Base-by-base conservation (phyloP, 176 grass and related monocot species). In the Aechmea fasciata region DNA sequence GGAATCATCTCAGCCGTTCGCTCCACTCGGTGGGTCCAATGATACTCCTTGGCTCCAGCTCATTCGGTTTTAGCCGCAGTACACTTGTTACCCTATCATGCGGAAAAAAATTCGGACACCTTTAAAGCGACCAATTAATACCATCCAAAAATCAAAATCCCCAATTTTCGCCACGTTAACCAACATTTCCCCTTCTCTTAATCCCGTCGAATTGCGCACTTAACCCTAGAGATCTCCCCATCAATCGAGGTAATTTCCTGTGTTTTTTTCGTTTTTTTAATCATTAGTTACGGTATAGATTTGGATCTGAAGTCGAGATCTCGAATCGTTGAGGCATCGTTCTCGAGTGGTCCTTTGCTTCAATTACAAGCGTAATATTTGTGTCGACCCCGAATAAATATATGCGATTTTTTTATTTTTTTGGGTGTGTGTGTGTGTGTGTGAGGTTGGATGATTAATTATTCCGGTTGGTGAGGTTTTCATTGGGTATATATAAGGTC, bases 271-370 rank as follows among this genome's bases (percentile, higher is more conserved):
- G 51, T 0, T 15, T 13, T 55, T 55, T 6, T 26, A 26, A 26
- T 26, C 25, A 26, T 26, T 26, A 57, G 15, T 57, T 10, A 14
- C 1, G 20, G 29, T 2, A 33, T 49, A 18, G 3, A 47, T 67
- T 51, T 69, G 73, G 85, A 79, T 78, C 67, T 57, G 79, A 48
- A 33, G 73, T 77, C 71, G 64, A 48, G 80, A 82, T 85, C 64
- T 13, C 65, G 76, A 49, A 75, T 68, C 72, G 91, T 70, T 87
- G 73, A 64, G 81, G 62, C 61, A 83, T 96, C 81, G 55, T 79
- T 83, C 11, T 85, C 91, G 63, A 71, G 23, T 70, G 51, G 64
- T 77, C 53, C 78, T 82, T 88, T 78, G 82, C 86, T 81, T 85
- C 75, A 11, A 75, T 66, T 11, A 11, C 67, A 96, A 85, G 87